Base-by-base conservation (phyloP, 2,329 filamentous ascomycete genomes). In the Aulographum hederae region DNA sequence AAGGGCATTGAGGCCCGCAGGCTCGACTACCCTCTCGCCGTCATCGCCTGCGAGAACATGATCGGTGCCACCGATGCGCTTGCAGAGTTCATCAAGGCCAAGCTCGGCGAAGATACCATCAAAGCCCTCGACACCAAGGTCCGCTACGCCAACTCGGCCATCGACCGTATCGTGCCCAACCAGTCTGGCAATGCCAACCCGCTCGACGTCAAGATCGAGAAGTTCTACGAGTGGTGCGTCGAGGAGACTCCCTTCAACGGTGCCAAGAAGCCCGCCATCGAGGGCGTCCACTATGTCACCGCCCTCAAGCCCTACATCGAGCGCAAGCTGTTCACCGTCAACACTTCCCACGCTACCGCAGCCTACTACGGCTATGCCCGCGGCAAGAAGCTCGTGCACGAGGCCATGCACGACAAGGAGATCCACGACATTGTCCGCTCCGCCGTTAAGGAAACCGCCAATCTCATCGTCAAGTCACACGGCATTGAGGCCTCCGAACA, bases 151-250 rank as follows among this genome's bases (percentile, higher is more conserved):
- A 98, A 98, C 65, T 93, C 82, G 39, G 89, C 89, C 45, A 94
- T 98, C 52, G 89, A 98, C 65, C 81, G 89, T 38, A 98, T 98
- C 51, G 89, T 95, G 16, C 89, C 89, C 11, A 80, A 82, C 27
- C 89, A 95, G 60, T 75, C 82, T 38, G 60, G 71, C 31, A 61
- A 80, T 45, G 70, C 76, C 16, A 84, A 84, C 34, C 21, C 21
- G 21, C 68, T 98, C 28, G 75, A 94, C 48, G 89, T 98, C 42
- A 85, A 77, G 47, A 84, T 98, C 30, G 89, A 98, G 67, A 89
- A 89, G 61, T 98, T 95, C 67, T 94, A 81, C 61, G 89, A 98
- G 63, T 98, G 89, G 89, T 86, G 89, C 25, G 85, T 98, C 32
- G 89, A 98, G 51, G 63, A 72, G 52, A 77, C 72, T 28, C 86